These are phyloP conservation scores for Blastobotrys apis DNA, from an alignment of 1,139 yeast species.

Conservation along the genomic window DNA sequence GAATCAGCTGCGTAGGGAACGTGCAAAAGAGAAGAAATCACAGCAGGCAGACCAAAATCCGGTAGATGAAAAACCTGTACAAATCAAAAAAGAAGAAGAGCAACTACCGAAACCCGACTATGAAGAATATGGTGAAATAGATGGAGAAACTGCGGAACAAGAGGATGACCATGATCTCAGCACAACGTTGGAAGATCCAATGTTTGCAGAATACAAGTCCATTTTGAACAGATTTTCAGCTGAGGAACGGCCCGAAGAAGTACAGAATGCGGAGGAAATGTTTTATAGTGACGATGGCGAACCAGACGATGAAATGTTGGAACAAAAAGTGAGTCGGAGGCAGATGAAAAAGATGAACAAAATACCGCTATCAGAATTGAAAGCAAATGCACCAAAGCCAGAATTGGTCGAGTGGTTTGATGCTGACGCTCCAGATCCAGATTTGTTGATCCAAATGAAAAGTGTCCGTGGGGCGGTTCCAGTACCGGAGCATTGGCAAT, in stretches of 20 bases:
- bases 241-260: constrained; percentile 20
- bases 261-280: constrained; percentile 26
- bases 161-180: constrained; percentile 27
- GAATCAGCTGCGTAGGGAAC: constrained; percentile 58
- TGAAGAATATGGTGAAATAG: constrained; percentile 10
- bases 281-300: constrained; percentile 35
- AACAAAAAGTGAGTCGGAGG: constrained; percentile 32
- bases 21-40: constrained; percentile 48
- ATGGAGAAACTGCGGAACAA: constrained; percentile 15
- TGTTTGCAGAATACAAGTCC: constrained; percentile 41
- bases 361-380: constrained; percentile 65
- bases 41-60: constrained; percentile 14
- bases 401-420: constrained; percentile 84
- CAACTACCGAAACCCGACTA: constrained; percentile 10
- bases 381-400: constrained; percentile 57
- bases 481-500: constrained; percentile 83
- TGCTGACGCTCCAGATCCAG: constrained; percentile 79
- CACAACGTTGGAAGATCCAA: constrained; percentile 36
- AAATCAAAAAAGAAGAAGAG: background rate
- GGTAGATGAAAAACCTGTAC: constrained; percentile 5
- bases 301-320: constrained; percentile 21
- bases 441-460: constrained; percentile 59
- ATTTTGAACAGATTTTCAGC: constrained; percentile 44
- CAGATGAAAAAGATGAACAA: constrained; percentile 50
- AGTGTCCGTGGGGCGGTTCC: constrained; percentile 62